Evolutionary conservation across 169 alveolate species (phyloP).

Genomic region (Plasmodium fragile): DNA sequence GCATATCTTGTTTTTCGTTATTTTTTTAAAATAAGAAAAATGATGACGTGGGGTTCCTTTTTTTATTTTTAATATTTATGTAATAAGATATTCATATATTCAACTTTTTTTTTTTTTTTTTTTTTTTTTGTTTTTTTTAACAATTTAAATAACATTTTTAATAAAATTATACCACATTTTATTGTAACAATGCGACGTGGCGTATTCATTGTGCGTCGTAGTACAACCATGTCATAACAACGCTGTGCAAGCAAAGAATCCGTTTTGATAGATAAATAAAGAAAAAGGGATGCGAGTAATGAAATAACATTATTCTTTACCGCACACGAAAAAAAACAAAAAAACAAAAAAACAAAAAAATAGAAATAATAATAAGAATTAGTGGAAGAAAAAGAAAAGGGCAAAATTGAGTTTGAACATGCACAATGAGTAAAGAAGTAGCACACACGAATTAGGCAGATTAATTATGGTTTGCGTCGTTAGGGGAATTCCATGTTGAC

Average conservation of each 20-base stretch:
- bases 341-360: background rate
- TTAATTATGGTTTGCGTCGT: background rate
- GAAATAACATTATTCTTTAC: background rate
- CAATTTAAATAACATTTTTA: background rate
- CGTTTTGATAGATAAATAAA: background rate
- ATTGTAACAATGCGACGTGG: background rate
- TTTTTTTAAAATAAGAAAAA: background rate
- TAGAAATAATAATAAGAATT: background rate
- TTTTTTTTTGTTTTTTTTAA: background rate
- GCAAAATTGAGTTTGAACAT: background rate
- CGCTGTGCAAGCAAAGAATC: background rate
- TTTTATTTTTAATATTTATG: background rate
- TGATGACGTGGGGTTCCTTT: background rate
- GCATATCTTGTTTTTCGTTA: background rate
- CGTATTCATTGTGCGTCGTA: background rate
- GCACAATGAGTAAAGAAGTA: background rate
- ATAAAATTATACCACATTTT: background rate
- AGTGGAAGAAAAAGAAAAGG: background rate
- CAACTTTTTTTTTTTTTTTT: background rate
- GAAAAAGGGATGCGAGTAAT: background rate
- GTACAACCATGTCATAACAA: background rate
- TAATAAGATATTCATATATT: background rate
- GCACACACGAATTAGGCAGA: background rate
- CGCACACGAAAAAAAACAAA: background rate
- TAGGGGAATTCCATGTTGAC: background rate